Evolutionary conservation across 108 stramenopile species (phyloP).

Genomic region (Nitzschia inconspicua): DNA sequence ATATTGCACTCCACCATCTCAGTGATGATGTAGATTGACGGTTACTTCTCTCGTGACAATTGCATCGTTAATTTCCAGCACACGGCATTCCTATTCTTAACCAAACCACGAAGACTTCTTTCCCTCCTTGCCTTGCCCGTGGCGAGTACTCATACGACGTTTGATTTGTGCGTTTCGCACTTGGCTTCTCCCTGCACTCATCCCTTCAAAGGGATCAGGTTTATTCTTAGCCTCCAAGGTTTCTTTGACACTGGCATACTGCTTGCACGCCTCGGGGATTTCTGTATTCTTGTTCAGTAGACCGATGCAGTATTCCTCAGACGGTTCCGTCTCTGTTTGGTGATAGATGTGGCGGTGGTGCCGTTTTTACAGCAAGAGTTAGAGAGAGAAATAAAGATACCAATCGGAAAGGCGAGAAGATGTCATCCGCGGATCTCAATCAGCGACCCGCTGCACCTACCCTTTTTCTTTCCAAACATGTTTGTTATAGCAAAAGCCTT

Average conservation of each 20-base stretch:
- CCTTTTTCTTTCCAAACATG: too few species aligned
- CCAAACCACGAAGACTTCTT: slow-evolving; percentile 26
- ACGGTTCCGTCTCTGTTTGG: neutral
- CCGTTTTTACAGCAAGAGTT: too few species aligned
- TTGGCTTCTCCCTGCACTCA: slow-evolving; percentile 20
- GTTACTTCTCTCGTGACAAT: too few species aligned
- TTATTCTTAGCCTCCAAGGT: slow-evolving; percentile 13
- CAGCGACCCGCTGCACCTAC: too few species aligned
- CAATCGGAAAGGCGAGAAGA: too few species aligned
- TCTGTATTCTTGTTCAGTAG: slow-evolving; percentile 20
- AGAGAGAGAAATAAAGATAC: too few species aligned
- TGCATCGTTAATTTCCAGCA: too few species aligned
- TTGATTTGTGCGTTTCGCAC: slow-evolving; percentile 23
- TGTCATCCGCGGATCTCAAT: too few species aligned
- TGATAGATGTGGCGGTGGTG: neutral
- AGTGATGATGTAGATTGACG: too few species aligned
- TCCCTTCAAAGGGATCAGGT: slow-evolving; percentile 20
- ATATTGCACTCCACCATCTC: too few species aligned
- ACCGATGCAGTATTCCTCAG: slow-evolving; percentile 24
- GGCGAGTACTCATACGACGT: slow-evolving; percentile 36
- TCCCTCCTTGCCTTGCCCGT: slow-evolving; percentile 21
- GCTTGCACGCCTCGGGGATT: slow-evolving; percentile 25
- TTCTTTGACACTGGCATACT: slow-evolving; percentile 26
- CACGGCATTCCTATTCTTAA: neutral
- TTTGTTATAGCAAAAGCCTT: too few species aligned